A percentile compares a stretch with the other conserved stretches of the same genome.
Evolutionary conservation across 345 rosid species (phyloP).

Genomic region (Raphanus raphanistrum): DNA sequence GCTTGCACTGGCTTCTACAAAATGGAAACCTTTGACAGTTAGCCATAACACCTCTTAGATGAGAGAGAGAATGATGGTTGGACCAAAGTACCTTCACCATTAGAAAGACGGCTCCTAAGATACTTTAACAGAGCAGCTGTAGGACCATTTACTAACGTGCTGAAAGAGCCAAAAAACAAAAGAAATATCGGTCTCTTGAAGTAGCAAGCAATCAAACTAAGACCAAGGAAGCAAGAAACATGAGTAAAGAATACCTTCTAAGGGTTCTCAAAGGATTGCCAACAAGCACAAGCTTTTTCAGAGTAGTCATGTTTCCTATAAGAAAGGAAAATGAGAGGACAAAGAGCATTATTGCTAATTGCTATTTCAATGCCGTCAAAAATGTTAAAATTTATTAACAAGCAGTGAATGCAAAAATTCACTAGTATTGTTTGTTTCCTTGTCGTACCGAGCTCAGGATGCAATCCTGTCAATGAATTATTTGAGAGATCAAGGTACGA

Average conservation of each 20-base stretch:
- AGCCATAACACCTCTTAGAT: conserved; percentile 13
- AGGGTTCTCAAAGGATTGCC: conserved; percentile 92
- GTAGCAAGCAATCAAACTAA: conserved; percentile 25
- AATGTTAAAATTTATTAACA: not conserved
- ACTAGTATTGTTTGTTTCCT: conserved; percentile 27
- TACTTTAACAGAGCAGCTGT: conserved; percentile 76
- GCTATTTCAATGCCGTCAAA: not conserved
- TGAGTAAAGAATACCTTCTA: conserved; percentile 56
- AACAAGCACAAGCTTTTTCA: conserved; percentile 68
- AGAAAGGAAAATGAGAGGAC: not conserved
- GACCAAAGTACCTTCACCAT: conserved; percentile 59
- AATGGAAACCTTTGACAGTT: conserved; percentile 18
- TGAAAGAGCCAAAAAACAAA: conserved; percentile 32
- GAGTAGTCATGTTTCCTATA: conserved; percentile 79
- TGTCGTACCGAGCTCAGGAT: conserved; percentile 79
- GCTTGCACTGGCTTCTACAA: conserved; percentile 58
- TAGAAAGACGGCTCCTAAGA: conserved; percentile 82
- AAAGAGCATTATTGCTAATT: conserved; percentile 1
- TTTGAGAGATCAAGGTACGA: conserved; percentile 89
- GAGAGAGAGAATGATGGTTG: conserved; percentile 17
- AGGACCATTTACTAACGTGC: conserved; percentile 91
- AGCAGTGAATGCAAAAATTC: conserved; percentile 19
- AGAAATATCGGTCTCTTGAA: conserved; percentile 9
- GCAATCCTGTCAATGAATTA: conserved; percentile 84
- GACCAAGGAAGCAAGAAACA: not conserved